These are phyloP conservation scores for Rutidosis leptorrhynchoides DNA, from an alignment of 129 eudicot genomes.

Conservation along the genomic window DNA sequence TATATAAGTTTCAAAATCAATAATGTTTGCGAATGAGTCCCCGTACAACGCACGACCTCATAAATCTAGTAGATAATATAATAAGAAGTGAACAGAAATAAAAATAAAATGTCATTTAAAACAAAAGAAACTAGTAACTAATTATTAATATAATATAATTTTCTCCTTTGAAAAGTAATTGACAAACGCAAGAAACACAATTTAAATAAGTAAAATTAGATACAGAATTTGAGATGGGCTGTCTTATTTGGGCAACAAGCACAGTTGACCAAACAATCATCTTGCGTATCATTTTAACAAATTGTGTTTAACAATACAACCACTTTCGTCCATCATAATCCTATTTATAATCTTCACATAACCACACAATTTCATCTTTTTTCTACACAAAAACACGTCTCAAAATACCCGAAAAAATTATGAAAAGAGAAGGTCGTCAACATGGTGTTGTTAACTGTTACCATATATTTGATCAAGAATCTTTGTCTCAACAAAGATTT, in stretches of 20 bases:
- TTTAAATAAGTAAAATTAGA: no score
- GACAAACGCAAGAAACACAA: background rate
- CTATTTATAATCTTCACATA: conserved; percentile 11
- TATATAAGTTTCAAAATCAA: no score
- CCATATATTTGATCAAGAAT: conserved; percentile 19
- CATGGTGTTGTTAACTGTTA: conserved; percentile 50
- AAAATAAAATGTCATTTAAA: background rate
- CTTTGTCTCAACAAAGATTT: conserved; percentile 4
- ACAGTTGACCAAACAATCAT: conserved; percentile 25
- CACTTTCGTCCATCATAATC: conserved; percentile 20
- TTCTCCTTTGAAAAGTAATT: no score
- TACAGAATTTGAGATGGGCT: background rate
- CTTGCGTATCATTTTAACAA: conserved; percentile 31
- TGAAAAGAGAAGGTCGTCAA: conserved; percentile 66
- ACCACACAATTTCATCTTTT: conserved; percentile 17
- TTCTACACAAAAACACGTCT: conserved; percentile 15
- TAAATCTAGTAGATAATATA: no score
- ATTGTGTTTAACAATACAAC: conserved; percentile 27
- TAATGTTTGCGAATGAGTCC: no score
- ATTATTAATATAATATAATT: no score
- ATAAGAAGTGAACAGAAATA: no score
- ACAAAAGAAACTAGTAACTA: no score
- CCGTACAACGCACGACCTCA: no score
- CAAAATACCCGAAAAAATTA: conserved; percentile 12
- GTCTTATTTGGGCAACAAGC: conserved; percentile 23